A percentile compares a stretch with the other conserved stretches of the same genome.
Evolutionary conservation across 129 eudicot species (phyloP).

Genomic region (Ambrosia artemisiifolia): DNA sequence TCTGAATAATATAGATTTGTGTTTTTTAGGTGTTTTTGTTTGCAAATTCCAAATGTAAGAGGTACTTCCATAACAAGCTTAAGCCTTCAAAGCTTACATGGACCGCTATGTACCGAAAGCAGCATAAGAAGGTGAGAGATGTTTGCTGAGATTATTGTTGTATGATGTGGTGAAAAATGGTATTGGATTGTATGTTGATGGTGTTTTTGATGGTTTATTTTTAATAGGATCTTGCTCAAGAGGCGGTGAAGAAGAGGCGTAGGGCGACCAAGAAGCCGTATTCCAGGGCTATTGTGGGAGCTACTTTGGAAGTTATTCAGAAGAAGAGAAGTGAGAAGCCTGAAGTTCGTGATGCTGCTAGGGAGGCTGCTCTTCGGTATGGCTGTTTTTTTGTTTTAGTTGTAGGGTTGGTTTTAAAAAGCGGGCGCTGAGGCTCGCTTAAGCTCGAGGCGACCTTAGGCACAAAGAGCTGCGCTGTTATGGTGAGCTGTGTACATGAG

Average conservation of each 20-base stretch:
- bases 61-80: conserved; percentile 59
- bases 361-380: conserved; percentile 63
- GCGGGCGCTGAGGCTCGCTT: no score
- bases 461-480: no score
- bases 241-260: conserved; percentile 42
- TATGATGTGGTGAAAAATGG: no score
- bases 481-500: no score
- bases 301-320: conserved; percentile 62
- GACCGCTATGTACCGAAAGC: conserved; percentile 71
- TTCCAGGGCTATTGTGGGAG: conserved; percentile 66
- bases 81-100: conserved; percentile 67
- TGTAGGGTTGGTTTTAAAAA: neutral
- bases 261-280: conserved; percentile 62
- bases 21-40: conserved; percentile 49
- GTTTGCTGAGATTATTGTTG: neutral
- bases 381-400: neutral
- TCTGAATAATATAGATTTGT: neutral
- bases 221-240: conserved; percentile 48
- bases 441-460: no score
- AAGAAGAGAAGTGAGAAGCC: conserved; percentile 62
- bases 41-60: conserved; percentile 62
- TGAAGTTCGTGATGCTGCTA: conserved; percentile 64
- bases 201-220: neutral
- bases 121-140: conserved; percentile 53
- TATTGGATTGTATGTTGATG: neutral